phyloP scores from a whole-genome alignment of 139 green algal species.

The Picochlorum sp. region DNA sequence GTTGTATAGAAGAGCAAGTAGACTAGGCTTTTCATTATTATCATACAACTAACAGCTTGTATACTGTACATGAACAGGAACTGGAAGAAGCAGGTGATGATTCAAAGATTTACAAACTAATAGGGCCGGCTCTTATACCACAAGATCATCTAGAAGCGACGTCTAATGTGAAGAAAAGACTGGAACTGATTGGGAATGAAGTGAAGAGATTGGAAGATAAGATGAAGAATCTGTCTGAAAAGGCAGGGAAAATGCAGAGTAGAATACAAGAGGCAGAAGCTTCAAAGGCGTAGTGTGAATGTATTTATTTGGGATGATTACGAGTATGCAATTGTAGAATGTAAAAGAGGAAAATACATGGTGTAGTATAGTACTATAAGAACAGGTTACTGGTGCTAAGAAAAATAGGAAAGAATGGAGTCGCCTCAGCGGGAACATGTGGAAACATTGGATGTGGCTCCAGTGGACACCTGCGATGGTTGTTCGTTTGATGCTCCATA shows the following conservation, averaged over 20 bases:
- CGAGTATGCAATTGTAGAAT: too few relatives aligned
- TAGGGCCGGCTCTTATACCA: conserved; percentile 75
- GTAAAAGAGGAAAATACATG: too few relatives aligned
- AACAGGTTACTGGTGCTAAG: too few relatives aligned
- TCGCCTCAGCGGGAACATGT: too few relatives aligned
- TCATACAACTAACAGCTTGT: background rate
- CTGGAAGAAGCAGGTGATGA: conserved; percentile 64
- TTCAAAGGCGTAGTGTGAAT: background rate
- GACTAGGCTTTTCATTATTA: too few relatives aligned
- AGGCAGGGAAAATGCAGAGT: conserved; percentile 7
- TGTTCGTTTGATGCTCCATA: background rate
- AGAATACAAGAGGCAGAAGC: background rate
- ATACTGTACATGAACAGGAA: conserved; percentile 59
- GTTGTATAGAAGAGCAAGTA: too few relatives aligned
- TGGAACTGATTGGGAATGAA: conserved; percentile 68
- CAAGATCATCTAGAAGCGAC: conserved; percentile 78
- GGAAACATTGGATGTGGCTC: conserved; percentile 7
- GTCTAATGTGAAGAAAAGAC: conserved; percentile 78
- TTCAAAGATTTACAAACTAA: conserved; percentile 75
- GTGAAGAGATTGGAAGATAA: conserved; percentile 19
- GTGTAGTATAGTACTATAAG: too few relatives aligned
- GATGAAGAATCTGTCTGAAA: conserved; percentile 22
- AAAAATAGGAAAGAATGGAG: too few relatives aligned
- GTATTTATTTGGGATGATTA: too few relatives aligned
- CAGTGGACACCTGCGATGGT: conserved; percentile 6